Evolutionary conservation across 2,329 filamentous ascomycete genomes (phyloP).

Genomic region (Talaromyces sp.): DNA sequence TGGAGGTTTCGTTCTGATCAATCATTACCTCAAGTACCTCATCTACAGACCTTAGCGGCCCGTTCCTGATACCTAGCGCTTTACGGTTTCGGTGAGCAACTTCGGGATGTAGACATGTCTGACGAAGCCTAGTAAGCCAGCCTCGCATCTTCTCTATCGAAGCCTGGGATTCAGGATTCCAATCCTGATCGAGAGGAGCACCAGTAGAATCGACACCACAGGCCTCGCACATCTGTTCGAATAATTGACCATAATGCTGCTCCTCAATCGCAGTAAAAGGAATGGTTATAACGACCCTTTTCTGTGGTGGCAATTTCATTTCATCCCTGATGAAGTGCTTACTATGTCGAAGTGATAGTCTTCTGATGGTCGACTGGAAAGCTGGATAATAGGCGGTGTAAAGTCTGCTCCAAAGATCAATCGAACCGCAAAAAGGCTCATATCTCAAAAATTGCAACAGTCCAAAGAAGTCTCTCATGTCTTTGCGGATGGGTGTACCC

Average conservation of each 20-base stretch:
- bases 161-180: conserved; percentile 59
- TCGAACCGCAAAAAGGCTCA: conserved; percentile 67
- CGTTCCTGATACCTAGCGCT: conserved; percentile 60
- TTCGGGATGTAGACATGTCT: conserved; percentile 82
- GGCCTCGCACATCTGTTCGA: conserved; percentile 69
- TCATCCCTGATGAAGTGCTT: conserved; percentile 79
- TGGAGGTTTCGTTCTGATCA: conserved; percentile 68
- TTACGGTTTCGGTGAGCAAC: conserved; percentile 66
- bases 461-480: conserved; percentile 74
- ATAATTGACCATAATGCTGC: conserved; percentile 76
- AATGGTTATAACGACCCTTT: conserved; percentile 80
- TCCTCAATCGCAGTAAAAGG: conserved; percentile 89
- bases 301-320: conserved; percentile 74
- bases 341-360: conserved; percentile 76
- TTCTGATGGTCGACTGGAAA: conserved; percentile 67
- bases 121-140: conserved; percentile 74
- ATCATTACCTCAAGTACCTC: conserved; percentile 92
- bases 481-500: conserved; percentile 81
- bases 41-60: conserved; percentile 72
- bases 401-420: conserved; percentile 66
- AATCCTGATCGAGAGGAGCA: conserved; percentile 57
- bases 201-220: conserved; percentile 66
- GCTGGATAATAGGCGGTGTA: conserved; percentile 58
- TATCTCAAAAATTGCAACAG: conserved; percentile 77
- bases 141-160: conserved; percentile 69